A percentile compares a stretch with the other conserved stretches of the same genome.
These are phyloP conservation scores for Citrus sinensis DNA, from an alignment of 345 rosid genomes.

Conservation along the genomic window DNA sequence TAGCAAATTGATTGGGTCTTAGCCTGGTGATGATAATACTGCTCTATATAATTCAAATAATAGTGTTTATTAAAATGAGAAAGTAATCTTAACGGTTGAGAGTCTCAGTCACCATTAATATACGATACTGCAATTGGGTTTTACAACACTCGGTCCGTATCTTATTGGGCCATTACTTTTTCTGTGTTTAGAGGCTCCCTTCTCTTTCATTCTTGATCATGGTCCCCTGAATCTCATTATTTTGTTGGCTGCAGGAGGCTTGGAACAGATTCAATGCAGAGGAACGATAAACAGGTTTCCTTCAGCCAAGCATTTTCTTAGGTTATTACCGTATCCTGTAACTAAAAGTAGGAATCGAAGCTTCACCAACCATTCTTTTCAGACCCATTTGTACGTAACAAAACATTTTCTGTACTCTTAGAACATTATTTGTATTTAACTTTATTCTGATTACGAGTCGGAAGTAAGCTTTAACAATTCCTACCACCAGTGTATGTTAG, in stretches of 20 bases:
- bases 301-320: background rate
- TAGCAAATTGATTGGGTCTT: background rate
- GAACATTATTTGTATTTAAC: background rate
- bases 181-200: background rate
- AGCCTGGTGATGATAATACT: background rate
- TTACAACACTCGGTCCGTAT: background rate
- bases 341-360: background rate
- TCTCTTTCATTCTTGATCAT: no score
- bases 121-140: background rate
- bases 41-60: background rate
- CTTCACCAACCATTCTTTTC: background rate
- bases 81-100: background rate
- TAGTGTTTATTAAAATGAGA: background rate
- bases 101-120: background rate
- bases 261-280: slow-evolving; percentile 73
- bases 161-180: background rate
- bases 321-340: background rate
- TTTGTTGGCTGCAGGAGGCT: slow-evolving; percentile 48
- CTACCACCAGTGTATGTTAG: no score
- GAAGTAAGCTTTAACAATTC: background rate
- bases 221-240: background rate
- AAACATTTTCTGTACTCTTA: background rate
- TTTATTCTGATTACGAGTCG: background rate
- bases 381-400: background rate
- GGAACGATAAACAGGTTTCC: slow-evolving; percentile 28